These are phyloP conservation scores for Polyplosphaeria fusca DNA, from an alignment of 495 filamentous ascomycete genomes.

Conservation along the genomic window DNA sequence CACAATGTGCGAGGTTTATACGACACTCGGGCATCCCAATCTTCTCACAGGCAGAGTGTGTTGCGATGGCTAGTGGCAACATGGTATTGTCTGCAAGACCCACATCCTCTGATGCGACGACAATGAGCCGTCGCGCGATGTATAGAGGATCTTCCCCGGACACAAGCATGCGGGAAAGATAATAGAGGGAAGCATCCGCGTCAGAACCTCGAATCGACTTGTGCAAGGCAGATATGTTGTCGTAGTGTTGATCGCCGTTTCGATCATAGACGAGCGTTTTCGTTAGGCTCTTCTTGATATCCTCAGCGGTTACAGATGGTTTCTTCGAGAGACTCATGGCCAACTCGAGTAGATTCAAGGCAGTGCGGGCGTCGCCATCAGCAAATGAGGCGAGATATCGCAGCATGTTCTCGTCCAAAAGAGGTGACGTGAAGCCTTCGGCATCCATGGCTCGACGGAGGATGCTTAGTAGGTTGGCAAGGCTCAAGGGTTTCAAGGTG, in stretches of 20 bases:
- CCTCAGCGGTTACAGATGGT: constrained; percentile 54
- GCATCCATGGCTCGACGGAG: constrained; percentile 63
- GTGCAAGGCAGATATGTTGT: constrained; percentile 95
- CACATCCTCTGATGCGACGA: constrained; percentile 88
- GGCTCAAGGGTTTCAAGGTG: constrained; percentile 69
- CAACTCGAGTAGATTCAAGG: constrained; percentile 87
- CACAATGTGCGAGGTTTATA: constrained; percentile 84
- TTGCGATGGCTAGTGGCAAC: constrained; percentile 76
- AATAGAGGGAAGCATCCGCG: constrained; percentile 85
- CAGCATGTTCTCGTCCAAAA: constrained; percentile 76
- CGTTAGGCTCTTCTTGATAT: constrained; percentile 75
- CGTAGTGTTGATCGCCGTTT: constrained; percentile 91
- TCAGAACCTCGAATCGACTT: constrained; percentile 88
- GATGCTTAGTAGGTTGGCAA: constrained; percentile 68
- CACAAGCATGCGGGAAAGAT: constrained; percentile 92
- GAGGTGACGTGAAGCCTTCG: constrained; percentile 35
- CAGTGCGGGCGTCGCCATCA: constrained; percentile 88
- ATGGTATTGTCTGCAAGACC: constrained; percentile 87
- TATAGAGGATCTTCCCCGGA: constrained; percentile 92
- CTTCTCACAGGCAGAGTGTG: constrained; percentile 80
- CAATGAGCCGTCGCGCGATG: constrained; percentile 86
- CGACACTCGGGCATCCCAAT: constrained; percentile 92
- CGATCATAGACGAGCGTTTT: constrained; percentile 93
- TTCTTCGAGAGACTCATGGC: constrained; percentile 64
- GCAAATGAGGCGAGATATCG: constrained; percentile 78